Base-by-base conservation (phyloP, 1,284 basidiomycete species). In the Cronartium quercuum region DNA sequence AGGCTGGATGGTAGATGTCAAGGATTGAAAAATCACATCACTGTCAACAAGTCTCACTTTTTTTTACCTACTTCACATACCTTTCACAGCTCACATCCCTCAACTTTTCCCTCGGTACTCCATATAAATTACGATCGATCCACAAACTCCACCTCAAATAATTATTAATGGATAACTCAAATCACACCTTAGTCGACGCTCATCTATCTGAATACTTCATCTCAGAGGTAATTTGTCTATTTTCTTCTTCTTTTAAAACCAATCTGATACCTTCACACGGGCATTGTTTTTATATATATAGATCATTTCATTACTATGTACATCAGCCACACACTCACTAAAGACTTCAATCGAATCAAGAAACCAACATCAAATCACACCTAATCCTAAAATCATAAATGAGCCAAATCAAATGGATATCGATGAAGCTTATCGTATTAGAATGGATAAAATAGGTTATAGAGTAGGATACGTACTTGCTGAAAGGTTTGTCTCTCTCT, bases 141-240 rank as follows among this genome's bases (percentile, higher is more conserved):
- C n/a, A n/a, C n/a, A n/a, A n/a, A n/a, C n/a, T n/a, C n/a, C n/a
- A n/a, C n/a, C n/a, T n/a, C n/a, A n/a, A n/a, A n/a, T n/a, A n/a
- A n/a, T n/a, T n/a, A n/a, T n/a, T n/a, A n/a, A n/a, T n/a, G n/a
- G n/a, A n/a, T n/a, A n/a, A n/a, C n/a, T n/a, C n/a, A n/a, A n/a
- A n/a, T n/a, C n/a, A n/a, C n/a, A 70, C 42, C 18, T 62, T 62
- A 29, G 64, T 75, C 24, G 71, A 75, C 51, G 64, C 64, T 12
- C 71, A 75, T 63, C 65, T 75, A 29, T 51, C 55, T 29, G 64
- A 75, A 15, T 75, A 67, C 67, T 75, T 75, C 57, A 29, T 75
- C 10, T 57, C 65, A 57, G 65, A 75, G 40, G 71, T 75, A 38
- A 42, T 47, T 67, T 29, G 35, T 40, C 21, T 10, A 44, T 29